Evolutionary conservation across 164 flowering plant species (phyloP), one percentile per base, ranked within the genome.

Genomic region (Protea cynaroides): DNA sequence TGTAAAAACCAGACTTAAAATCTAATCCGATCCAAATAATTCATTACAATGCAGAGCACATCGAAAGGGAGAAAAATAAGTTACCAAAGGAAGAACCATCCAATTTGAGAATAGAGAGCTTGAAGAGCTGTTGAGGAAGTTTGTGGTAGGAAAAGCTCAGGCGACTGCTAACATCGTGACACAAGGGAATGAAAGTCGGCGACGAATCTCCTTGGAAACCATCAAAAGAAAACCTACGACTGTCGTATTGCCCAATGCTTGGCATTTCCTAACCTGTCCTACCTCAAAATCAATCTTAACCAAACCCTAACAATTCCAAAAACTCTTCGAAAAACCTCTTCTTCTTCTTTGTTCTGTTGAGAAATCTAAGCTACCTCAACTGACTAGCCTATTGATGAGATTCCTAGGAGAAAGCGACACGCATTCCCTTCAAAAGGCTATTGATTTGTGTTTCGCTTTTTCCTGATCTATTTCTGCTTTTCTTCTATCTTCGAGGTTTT

Each of bases 61-160:
- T 57, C 6, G 5, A 44, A 1, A 19, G 29, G 59, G 1, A 58
- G 10, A 59, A 19, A 25, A 18, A 18, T n/a, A 17, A 25, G 43
- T 54, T 75, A 93, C 98, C 86, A 49, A 93, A 93, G 44, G 72
- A 73, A 58, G 96, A 83, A 49, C 90, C 92, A 56, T 93, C 97
- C 74, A 93, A 79, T 78, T 89, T 93, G 79, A 76, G 75, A 49
- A 93, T 72, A 56, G 87, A 66, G 74, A 90, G 95, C 65, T 68
- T 82, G 68, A 87, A 64, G 50, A 86, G 83, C 58, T 76, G 69
- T 51, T 71, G 75, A 53, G 86, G 86, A 11, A 94, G 83, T 77
- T 70, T 79, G 23, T 58, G 40, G 56, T 87, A 94, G 8, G 76
- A 74, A 36, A 68, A 55, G n/a, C 79, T 75, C 61, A 70, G 69